Evolutionary conservation across 306 rosid species (phyloP).

Genomic region (Cicer yamashitae): DNA sequence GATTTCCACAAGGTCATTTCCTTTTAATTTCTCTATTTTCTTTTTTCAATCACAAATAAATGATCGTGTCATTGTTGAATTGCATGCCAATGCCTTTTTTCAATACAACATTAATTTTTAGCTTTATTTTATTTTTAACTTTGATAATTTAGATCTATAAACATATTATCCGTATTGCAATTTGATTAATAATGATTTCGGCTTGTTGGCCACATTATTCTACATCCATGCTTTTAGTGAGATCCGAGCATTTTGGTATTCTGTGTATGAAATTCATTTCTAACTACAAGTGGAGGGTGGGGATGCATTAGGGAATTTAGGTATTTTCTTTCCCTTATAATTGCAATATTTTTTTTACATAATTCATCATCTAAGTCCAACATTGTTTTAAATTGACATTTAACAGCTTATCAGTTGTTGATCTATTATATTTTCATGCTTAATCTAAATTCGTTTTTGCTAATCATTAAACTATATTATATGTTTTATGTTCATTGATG

Average conservation of each 20-base stretch:
- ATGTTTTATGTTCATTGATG: conserved; percentile 41
- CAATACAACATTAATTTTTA: conserved; percentile 2
- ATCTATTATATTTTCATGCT: conserved; percentile 11
- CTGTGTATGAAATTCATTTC: background rate
- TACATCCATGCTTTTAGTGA: conserved; percentile 1
- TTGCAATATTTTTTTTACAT: background rate
- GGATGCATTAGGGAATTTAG: background rate
- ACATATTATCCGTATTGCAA: background rate
- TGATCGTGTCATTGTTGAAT: conserved; percentile 8
- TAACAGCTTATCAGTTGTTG: background rate
- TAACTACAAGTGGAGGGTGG: background rate
- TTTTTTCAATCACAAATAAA: background rate
- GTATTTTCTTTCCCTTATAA: background rate
- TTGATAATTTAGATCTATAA: conserved; percentile 30
- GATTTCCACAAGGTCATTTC: conserved; percentile 69
- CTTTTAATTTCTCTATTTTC: background rate
- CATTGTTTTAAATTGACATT: background rate
- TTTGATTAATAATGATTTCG: conserved; percentile 18
- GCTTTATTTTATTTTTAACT: background rate
- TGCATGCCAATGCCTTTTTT: background rate
- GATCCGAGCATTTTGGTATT: conserved; percentile 46
- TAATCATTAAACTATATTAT: background rate
- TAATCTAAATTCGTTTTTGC: background rate
- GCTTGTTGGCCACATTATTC: conserved; percentile 7
- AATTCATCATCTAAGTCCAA: background rate